phyloP scores from a whole-genome alignment of 75 land plant species.

The Pinus tabuliformis region DNA sequence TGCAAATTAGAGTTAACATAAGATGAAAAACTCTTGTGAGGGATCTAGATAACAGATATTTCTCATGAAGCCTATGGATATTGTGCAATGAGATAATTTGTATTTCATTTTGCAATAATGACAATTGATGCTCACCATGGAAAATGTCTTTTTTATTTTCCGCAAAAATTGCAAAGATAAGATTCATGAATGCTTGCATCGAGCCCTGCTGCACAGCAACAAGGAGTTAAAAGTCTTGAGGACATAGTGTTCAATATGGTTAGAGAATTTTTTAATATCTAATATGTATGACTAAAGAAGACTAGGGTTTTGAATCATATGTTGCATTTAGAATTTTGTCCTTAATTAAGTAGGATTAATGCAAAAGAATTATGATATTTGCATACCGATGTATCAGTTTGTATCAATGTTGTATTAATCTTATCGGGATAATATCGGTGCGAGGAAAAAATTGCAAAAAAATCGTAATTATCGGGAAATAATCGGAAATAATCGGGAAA shows the following conservation, averaged over 20 bases:
- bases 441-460: too few species aligned
- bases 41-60: neutral
- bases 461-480: too few species aligned
- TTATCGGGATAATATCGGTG: too few species aligned
- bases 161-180: constrained; percentile 14
- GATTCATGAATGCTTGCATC: constrained; percentile 12
- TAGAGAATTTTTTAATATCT: too few species aligned
- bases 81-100: neutral
- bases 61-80: neutral
- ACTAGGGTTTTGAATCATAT: neutral
- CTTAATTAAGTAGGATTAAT: neutral
- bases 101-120: too few species aligned
- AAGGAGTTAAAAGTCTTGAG: neutral
- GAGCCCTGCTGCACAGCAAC: constrained; percentile 21
- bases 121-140: constrained; percentile 18
- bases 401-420: constrained; percentile 20
- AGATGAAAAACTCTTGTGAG: neutral
- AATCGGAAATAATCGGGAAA: too few species aligned
- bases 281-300: too few species aligned
- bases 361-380: neutral
- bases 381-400: constrained; percentile 22
- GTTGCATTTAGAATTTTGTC: neutral
- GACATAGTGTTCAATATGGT: too few species aligned
- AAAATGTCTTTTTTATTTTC: constrained; percentile 15
- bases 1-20: neutral